These are phyloP conservation scores for Claviceps sp. DNA, from an alignment of 2,329 filamentous ascomycete genomes.

Conservation along the genomic window DNA sequence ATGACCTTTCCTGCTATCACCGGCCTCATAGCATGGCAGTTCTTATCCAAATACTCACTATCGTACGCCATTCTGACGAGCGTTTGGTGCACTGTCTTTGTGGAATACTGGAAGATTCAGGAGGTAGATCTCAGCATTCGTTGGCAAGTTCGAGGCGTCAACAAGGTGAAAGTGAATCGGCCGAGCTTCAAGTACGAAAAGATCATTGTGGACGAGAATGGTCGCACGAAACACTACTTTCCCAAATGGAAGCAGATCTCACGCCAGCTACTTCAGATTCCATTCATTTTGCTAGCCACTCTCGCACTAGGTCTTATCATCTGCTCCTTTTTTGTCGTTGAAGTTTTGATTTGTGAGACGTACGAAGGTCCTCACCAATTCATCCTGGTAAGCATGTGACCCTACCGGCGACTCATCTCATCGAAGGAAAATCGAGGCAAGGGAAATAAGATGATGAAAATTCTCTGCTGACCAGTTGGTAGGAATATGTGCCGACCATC, in stretches of 20 bases:
- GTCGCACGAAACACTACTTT: conserved; percentile 48
- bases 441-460: not conserved
- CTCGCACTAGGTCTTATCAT: conserved; percentile 52
- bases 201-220: conserved; percentile 47
- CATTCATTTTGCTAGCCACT: conserved; percentile 49
- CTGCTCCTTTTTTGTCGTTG: conserved; percentile 55
- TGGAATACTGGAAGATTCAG: conserved; percentile 70
- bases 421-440: not conserved
- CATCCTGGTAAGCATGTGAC: conserved; percentile 36
- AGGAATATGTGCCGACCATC: conserved; percentile 61
- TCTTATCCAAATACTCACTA: conserved; percentile 57
- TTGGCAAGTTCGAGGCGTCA: conserved; percentile 60
- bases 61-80: conserved; percentile 53
- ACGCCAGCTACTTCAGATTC: conserved; percentile 55
- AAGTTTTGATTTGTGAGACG: conserved; percentile 62
- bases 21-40: conserved; percentile 54
- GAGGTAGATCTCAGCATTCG: conserved; percentile 58
- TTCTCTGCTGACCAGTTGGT: not conserved
- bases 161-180: conserved; percentile 50
- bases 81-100: conserved; percentile 59
- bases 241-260: conserved; percentile 49
- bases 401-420: not conserved
- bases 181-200: conserved; percentile 52
- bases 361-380: conserved; percentile 57
- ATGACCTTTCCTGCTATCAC: conserved; percentile 55